Evolutionary conservation across 192 early-diverging fungal species (phyloP), one percentile per base, ranked within the genome.

Genomic region (Phlyctochytrium arcticum): DNA sequence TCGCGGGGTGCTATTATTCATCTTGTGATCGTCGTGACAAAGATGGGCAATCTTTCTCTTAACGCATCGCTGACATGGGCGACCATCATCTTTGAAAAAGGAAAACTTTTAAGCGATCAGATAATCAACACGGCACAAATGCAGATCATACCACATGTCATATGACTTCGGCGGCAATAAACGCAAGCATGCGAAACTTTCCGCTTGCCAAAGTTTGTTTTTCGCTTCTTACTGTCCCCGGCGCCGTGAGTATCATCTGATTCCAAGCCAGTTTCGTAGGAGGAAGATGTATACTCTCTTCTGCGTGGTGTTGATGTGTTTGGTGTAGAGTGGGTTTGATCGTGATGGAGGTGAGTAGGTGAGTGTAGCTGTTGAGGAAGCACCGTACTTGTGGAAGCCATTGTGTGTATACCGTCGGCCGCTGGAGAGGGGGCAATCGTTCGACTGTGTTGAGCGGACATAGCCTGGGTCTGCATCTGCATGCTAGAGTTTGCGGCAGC

Each of bases 51-150:
- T 96, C 67, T 89, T 90, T 36, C 95, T 87, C 70, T 94, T 93
- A 55, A 98, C 91, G 65, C 95, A 98, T 48, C 95, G 87, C 70
- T 92, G 90, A 72, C 95, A 97, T 36, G 95, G 95, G 21, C 95
- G 87, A 50, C 91, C 88, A 79, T 78, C 79, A 51, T 81, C 78
- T 77, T 29, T n/a, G 23, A 24, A 57, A 0, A 57, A 33, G 5
- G 27, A 24, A 62, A 30, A 50, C 2, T 47, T 21, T 46, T 37
- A 23, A 21, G 2, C 58, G 19, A 1, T 19, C 19, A 1, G 55
- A 60, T 19, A 30, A 1, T 2, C 37, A 17, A 47, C 19, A 21
- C 27, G 17, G 17, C 21, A 0, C 0, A 46, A 2, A 29, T 49
- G 21, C 36, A 69, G 17, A 48, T 69, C 73, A 32, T 36, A 76